Conservation (phyloP, 78 protist genomes). For the Tieghemostelium lacteum region DNA sequence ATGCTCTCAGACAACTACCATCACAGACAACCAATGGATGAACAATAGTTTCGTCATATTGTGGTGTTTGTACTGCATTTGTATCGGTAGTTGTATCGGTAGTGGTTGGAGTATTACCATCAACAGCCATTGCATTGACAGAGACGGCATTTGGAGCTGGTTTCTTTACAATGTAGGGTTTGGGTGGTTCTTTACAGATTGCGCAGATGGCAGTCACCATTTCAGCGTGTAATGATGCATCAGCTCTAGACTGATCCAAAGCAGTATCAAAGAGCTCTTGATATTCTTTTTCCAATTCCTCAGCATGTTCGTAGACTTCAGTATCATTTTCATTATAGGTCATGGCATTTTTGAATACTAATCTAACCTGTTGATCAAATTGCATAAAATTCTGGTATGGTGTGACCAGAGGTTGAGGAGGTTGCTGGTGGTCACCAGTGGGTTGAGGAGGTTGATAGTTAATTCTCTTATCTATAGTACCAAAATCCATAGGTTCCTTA, state of each 20-base stretch:
- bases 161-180: conserved; percentile 21
- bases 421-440: neutral
- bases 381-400: neutral
- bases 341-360: conserved; percentile 68
- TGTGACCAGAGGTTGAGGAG: neutral
- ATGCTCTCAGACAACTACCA: conserved; percentile 61
- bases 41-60: conserved; percentile 27
- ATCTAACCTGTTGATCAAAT: neutral
- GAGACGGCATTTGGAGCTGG: neutral
- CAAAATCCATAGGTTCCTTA: conserved; percentile 21
- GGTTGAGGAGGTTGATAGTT: neutral
- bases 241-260: neutral
- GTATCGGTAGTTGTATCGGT: neutral
- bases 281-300: conserved; percentile 38
- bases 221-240: conserved; percentile 33
- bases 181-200: conserved; percentile 22
- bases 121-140: neutral
- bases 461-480: conserved; percentile 39
- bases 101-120: conserved; percentile 6
- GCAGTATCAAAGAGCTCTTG: conserved; percentile 9
- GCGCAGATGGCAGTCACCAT: conserved; percentile 27
- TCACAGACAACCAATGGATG: conserved; percentile 46
- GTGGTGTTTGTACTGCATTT: neutral
- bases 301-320: conserved; percentile 23
- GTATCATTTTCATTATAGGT: neutral